Evolutionary conservation across 305 asterid genomes (phyloP).

Genomic region (Fraxinus platypoda): DNA sequence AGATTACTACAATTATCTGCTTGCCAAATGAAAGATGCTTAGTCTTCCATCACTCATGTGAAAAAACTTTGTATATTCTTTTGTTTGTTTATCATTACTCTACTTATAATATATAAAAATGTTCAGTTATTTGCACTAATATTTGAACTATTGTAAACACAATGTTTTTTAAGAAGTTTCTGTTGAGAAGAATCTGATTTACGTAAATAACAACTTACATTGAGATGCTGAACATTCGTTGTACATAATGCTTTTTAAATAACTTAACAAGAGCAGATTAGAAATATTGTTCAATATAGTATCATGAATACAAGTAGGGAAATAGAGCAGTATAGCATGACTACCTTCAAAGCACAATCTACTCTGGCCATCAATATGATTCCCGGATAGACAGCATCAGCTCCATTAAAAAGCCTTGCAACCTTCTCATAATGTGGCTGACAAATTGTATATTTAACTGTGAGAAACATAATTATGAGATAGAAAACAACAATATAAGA

Average conservation of each 20-base stretch:
- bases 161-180: not conserved
- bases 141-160: not conserved
- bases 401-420: conserved; percentile 79
- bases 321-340: not conserved
- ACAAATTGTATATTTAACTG: conserved; percentile 23
- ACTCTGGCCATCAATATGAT: conserved; percentile 71
- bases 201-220: not conserved
- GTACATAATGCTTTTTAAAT: not conserved
- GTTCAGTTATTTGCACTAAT: not conserved
- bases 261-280: not conserved
- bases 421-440: conserved; percentile 88
- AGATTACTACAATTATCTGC: not conserved
- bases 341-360: conserved; percentile 79
- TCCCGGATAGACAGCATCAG: conserved; percentile 78
- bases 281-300: not conserved
- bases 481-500: conserved; percentile 2
- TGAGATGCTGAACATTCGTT: not conserved
- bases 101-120: not conserved
- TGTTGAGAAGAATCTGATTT: not conserved
- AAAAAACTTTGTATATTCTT: not conserved
- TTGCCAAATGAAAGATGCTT: not conserved
- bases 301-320: not conserved
- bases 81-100: not conserved
- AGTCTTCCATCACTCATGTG: not conserved
- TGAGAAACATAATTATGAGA: conserved; percentile 24